Conservation (phyloP, 371 early-diverging fungal species). For the Apophysomyces trapeziformis region DNA sequence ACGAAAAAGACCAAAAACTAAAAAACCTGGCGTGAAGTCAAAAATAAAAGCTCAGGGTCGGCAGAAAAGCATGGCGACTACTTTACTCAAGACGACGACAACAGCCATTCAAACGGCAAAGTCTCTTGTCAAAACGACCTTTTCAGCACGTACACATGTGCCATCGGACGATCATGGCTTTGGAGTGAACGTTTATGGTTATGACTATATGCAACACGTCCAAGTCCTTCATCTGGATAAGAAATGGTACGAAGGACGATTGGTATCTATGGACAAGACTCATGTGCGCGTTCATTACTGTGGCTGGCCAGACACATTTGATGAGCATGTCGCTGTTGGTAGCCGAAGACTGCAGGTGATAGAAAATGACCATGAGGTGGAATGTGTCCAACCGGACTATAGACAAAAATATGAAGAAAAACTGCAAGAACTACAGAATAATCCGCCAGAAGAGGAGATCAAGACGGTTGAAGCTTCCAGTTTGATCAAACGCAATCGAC, state of each 20-base stretch:
- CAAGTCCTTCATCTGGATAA: conserved; percentile 54
- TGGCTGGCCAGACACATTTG: conserved; percentile 61
- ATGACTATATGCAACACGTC: conserved; percentile 59
- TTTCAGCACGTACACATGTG: background rate
- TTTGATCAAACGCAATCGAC: conserved; percentile 8
- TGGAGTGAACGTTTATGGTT: conserved; percentile 60
- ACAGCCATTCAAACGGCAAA: background rate
- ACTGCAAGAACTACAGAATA: conserved; percentile 47
- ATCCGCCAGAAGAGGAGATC: conserved; percentile 23
- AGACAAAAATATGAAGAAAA: conserved; percentile 45
- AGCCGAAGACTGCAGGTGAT: conserved; percentile 56
- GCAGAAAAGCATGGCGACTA: background rate
- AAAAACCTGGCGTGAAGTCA: background rate
- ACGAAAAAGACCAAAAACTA: conserved; percentile 1
- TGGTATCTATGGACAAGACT: conserved; percentile 53
- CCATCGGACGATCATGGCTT: conserved; percentile 27
- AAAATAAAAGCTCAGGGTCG: background rate
- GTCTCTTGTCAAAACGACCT: conserved; percentile 5
- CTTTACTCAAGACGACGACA: too few species aligned
- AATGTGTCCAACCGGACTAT: conserved; percentile 48
- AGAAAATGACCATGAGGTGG: conserved; percentile 43
- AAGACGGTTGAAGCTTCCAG: conserved; percentile 18
- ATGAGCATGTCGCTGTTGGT: conserved; percentile 62
- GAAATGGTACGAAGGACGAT: conserved; percentile 56
- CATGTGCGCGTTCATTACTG: conserved; percentile 62